phyloP scores from a whole-genome alignment of 352 stramenopile species.

The Phytophthora sojae region DNA sequence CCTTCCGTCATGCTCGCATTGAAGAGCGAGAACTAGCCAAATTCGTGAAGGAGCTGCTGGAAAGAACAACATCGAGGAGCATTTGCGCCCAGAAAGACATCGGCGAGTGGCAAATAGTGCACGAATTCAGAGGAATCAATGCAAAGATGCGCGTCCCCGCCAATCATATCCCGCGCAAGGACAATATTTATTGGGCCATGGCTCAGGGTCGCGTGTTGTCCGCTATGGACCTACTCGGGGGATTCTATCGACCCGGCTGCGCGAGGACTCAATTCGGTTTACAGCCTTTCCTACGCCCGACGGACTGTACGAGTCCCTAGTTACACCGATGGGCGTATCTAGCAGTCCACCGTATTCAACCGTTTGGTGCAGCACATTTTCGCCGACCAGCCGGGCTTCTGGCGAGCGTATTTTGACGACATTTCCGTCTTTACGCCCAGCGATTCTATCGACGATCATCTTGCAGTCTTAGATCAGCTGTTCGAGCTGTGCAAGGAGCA shows the following conservation, averaged over 20 bases:
- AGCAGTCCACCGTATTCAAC: slow-evolving; percentile 9
- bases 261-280: slow-evolving; percentile 9
- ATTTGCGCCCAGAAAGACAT: slow-evolving; percentile 15
- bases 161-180: slow-evolving; percentile 13
- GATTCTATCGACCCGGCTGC: slow-evolving; percentile 11
- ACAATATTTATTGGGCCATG: slow-evolving; percentile 6
- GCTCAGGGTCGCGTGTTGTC: slow-evolving; percentile 1
- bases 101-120: slow-evolving; percentile 13
- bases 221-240: slow-evolving; percentile 12
- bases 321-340: slow-evolving; percentile 16
- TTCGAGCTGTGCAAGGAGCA: slow-evolving; percentile 2
- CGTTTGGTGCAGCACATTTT: slow-evolving; percentile 1
- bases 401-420: slow-evolving; percentile 3
- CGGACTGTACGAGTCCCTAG: slow-evolving; percentile 17
- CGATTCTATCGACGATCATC: neutral
- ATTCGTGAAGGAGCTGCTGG: slow-evolving; percentile 19
- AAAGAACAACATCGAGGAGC: slow-evolving; percentile 14
- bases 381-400: neutral
- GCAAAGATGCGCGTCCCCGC: slow-evolving; percentile 5
- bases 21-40: slow-evolving; percentile 1
- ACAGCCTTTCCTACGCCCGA: slow-evolving; percentile 13
- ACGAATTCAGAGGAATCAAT: slow-evolving; percentile 8
- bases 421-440: slow-evolving; percentile 6
- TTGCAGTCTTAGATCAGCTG: neutral
- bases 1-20: slow-evolving; percentile 9